A percentile compares a stretch with the other conserved stretches of the same genome.
phyloP scores from a whole-genome alignment of 371 early-diverging fungal genomes.

The Mucor saturninus region DNA sequence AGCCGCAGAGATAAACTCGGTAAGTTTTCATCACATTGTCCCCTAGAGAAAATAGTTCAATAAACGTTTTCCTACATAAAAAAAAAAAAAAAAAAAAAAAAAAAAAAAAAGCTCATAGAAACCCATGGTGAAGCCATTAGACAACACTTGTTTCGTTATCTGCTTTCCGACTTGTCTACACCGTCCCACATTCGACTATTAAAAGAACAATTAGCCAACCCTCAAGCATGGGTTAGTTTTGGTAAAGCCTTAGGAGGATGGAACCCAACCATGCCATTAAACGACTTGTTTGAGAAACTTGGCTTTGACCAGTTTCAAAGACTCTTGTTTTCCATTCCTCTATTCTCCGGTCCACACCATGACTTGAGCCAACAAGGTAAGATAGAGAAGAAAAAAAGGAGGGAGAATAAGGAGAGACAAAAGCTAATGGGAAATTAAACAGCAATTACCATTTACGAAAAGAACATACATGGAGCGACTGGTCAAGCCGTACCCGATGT shows the following conservation, averaged over 20 bases:
- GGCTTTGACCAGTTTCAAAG: constrained; percentile 52
- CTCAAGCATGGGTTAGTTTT: constrained; percentile 48
- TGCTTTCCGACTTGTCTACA: constrained; percentile 48
- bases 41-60: too few relatives aligned
- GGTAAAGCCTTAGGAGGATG: constrained; percentile 48
- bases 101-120: constrained; percentile 50
- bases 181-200: constrained; percentile 50
- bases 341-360: constrained; percentile 47
- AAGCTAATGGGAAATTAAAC: neutral
- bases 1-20: constrained; percentile 56
- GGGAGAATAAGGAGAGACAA: neutral
- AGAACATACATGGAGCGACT: constrained; percentile 23
- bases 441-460: constrained; percentile 31
- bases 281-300: constrained; percentile 45
- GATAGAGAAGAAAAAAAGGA: neutral
- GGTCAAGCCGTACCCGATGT: constrained; percentile 23
- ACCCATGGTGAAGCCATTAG: constrained; percentile 62
- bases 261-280: constrained; percentile 54
- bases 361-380: constrained; percentile 49
- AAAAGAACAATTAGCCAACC: constrained; percentile 46
- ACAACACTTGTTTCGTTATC: constrained; percentile 58
- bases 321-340: constrained; percentile 45
- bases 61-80: neutral
- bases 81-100: constrained; percentile 29
- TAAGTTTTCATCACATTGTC: constrained; percentile 30